Evolutionary conservation across 768 basidiomycete genomes (phyloP).

Genomic region (Tubosaeta sp.): DNA sequence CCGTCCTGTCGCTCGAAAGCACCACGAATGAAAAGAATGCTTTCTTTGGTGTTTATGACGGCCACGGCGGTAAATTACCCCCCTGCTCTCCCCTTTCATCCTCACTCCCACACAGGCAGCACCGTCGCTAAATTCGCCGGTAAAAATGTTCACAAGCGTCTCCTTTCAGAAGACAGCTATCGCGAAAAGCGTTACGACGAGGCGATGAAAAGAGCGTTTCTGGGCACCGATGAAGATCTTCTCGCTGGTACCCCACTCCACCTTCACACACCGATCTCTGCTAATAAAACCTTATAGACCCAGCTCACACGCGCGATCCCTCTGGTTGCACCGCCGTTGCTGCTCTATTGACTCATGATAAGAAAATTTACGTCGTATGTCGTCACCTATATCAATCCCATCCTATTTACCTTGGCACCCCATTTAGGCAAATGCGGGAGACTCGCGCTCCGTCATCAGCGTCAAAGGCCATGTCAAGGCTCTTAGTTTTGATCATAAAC

Average conservation of each 20-base stretch:
- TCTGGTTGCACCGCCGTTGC: conserved; percentile 97
- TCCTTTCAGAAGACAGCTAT: conserved; percentile 71
- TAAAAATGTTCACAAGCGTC: conserved; percentile 72
- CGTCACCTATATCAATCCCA: conserved; percentile 6
- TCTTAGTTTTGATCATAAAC: conserved; percentile 94
- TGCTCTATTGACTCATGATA: conserved; percentile 73
- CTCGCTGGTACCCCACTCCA: conserved; percentile 57
- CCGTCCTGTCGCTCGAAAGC: conserved; percentile 65
- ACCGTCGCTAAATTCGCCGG: conserved; percentile 88
- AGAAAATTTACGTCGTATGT: conserved; percentile 75
- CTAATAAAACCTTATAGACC: conserved; percentile 47
- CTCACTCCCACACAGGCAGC: conserved; percentile 47
- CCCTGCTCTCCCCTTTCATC: background rate
- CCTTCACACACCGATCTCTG: background rate
- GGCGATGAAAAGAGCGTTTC: conserved; percentile 83
- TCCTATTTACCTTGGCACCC: background rate
- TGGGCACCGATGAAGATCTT: conserved; percentile 94
- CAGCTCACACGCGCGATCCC: conserved; percentile 82
- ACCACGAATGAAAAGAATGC: conserved; percentile 48
- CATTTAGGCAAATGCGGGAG: conserved; percentile 91
- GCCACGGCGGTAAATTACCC: conserved; percentile 78
- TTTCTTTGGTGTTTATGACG: conserved; percentile 97
- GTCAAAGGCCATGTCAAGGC: conserved; percentile 83
- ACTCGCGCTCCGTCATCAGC: conserved; percentile 87
- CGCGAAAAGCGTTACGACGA: conserved; percentile 62